Base-by-base conservation (phyloP, 1,284 basidiomycete species). In the Wolfiporia cocos region DNA sequence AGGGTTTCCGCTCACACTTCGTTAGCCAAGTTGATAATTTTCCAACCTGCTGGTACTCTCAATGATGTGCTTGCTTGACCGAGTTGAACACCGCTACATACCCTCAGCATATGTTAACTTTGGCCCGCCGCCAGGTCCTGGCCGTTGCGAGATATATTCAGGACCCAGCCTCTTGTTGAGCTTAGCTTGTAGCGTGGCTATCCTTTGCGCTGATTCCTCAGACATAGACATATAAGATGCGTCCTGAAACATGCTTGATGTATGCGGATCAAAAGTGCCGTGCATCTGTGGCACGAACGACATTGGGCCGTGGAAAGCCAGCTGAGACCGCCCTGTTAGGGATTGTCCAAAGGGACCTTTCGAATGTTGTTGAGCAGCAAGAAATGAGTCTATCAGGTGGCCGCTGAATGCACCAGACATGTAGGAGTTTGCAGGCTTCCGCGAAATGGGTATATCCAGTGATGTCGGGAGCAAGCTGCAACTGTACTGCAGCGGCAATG, bases 81-180 rank as follows among this genome's bases (percentile, higher is more conserved):
- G n/a, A 14, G 6, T 6, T 18, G 3, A 15, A 34, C 20, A 6
- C 11, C 22, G 9, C 15, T 11, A 20, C 43, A 7, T 14, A 56
- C 54, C 96, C 62, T 98, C 95, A 3, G 92, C 85, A 58, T 99
- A 99, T 6, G 90, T 94, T 42, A 99, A 68, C 63, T 94, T 96
- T 5, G 76, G 73, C 0, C 85, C 85, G 23, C 91, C 91, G 5
- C 84, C 85, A 1, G 90, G 91, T 2, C 94, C 94, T 1, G 88
- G 85, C n/a, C 94, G 73, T 49, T 87, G 83, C 2, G 88, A 90
- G 43, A 98, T 78, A 57, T 79, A 97, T 66, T 98, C 95, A 2
- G 95, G 95, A 0, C 95, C 95, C 3, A 99, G 80, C 53, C 87
- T 88, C 66, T 84, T 84, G 56, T 88, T 75, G 21, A 99, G 71